A percentile compares a stretch with the other conserved stretches of the same genome.
These are phyloP conservation scores for Cucurbita pepo DNA, from an alignment of 306 rosid species.

Conservation along the genomic window DNA sequence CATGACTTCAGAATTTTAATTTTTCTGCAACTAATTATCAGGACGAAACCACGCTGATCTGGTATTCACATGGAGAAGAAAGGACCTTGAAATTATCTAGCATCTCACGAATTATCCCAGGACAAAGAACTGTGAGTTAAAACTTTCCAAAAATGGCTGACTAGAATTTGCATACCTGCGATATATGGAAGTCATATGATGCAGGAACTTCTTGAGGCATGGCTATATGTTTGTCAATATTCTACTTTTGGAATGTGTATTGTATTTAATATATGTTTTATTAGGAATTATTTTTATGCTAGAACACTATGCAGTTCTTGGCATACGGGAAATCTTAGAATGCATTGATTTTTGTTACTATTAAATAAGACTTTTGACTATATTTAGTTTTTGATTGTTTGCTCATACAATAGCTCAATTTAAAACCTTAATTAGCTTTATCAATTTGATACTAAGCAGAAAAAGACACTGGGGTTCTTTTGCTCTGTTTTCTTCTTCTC, in stretches of 20 bases:
- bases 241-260: not conserved
- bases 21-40: constrained; percentile 28
- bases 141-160: not conserved
- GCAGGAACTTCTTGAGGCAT: not conserved
- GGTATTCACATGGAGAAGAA: constrained; percentile 73
- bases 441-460: not conserved
- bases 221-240: not conserved
- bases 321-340: not conserved
- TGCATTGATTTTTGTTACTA: not conserved
- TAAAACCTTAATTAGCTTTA: not conserved
- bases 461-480: not conserved
- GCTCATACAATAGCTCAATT: not conserved
- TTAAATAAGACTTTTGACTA: not conserved
- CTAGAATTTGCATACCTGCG: not conserved
- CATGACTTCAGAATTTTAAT: constrained; percentile 13
- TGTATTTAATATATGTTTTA: not conserved
- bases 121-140: constrained; percentile 93
- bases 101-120: constrained; percentile 47
- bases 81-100: constrained; percentile 47
- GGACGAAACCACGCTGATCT: constrained; percentile 74
- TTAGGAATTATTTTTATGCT: not conserved
- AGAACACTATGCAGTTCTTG: not conserved
- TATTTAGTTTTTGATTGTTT: not conserved
- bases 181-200: not conserved
- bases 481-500: not conserved